These are phyloP conservation scores for Populus tremula DNA, from an alignment of 345 rosid species.

Conservation along the genomic window DNA sequence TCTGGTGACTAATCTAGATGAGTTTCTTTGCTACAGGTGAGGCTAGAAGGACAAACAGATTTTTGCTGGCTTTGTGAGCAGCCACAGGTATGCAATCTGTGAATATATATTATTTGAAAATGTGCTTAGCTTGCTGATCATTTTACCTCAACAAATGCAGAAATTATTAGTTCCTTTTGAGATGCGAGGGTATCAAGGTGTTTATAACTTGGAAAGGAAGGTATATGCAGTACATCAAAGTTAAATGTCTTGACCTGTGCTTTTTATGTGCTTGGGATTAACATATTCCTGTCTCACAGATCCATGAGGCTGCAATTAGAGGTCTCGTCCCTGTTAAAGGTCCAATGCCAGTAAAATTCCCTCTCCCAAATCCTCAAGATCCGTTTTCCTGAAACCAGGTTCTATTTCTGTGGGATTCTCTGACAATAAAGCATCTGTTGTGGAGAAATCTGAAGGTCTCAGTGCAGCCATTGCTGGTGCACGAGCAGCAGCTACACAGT, in stretches of 20 bases:
- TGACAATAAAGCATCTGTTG: constrained; percentile 31
- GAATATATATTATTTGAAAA: not conserved
- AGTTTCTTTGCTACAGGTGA: constrained; percentile 46
- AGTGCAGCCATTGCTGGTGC: constrained; percentile 82
- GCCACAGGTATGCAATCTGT: constrained; percentile 59
- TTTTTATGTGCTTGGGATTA: not conserved
- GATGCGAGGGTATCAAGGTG: constrained; percentile 87
- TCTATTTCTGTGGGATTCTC: constrained; percentile 34
- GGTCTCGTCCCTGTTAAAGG: constrained; percentile 58
- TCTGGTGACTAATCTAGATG: not conserved
- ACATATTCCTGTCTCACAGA: constrained; percentile 32
- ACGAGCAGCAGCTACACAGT: constrained; percentile 75
- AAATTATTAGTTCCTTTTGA: constrained; percentile 83
- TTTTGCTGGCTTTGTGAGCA: constrained; percentile 94
- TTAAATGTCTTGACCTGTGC: not conserved
- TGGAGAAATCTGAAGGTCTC: constrained; percentile 51
- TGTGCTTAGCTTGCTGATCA: not conserved
- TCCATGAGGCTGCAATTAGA: constrained; percentile 68
- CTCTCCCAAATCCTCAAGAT: constrained; percentile 65
- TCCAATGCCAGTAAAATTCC: constrained; percentile 61
- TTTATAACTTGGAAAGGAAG: constrained; percentile 93
- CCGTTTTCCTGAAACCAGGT: constrained; percentile 76
- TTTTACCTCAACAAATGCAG: constrained; percentile 26
- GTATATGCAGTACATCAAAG: constrained; percentile 27
- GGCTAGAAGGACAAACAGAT: constrained; percentile 82